Percentiles rank a stretch among this genome's conserved stretches.
These are phyloP conservation scores for Ophiostoma fasciatum DNA, from an alignment of 2,329 filamentous ascomycete species.

Conservation along the genomic window DNA sequence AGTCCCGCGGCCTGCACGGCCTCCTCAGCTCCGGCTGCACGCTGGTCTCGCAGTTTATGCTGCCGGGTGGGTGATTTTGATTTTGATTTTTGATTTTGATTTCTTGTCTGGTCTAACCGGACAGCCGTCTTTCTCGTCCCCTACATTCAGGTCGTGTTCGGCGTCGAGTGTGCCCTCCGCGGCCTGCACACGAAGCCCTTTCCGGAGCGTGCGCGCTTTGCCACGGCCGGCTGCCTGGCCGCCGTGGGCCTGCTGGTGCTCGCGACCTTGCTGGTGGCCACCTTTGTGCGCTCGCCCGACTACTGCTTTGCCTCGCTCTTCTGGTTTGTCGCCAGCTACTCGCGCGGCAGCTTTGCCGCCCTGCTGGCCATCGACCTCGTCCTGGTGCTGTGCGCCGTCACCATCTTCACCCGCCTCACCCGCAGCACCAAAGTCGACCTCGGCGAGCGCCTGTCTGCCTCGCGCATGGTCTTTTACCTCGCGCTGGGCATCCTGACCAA, in stretches of 20 bases:
- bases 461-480: slow-evolving; percentile 56
- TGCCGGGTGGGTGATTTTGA: slow-evolving; percentile 34
- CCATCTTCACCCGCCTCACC: slow-evolving; percentile 43
- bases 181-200: slow-evolving; percentile 41
- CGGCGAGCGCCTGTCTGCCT: slow-evolving; percentile 47
- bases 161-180: slow-evolving; percentile 43
- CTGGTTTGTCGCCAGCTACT: slow-evolving; percentile 50
- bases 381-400: slow-evolving; percentile 33
- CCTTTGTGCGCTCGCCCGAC: slow-evolving; percentile 38
- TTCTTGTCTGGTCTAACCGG: no score
- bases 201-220: slow-evolving; percentile 43
- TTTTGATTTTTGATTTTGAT: no score
- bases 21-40: slow-evolving; percentile 38
- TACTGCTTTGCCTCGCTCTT: slow-evolving; percentile 53
- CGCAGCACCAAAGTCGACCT: slow-evolving; percentile 38
- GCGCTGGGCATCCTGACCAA: slow-evolving; percentile 39
- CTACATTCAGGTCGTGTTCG: slow-evolving; percentile 51
- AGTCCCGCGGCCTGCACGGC: slow-evolving; percentile 37
- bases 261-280: slow-evolving; percentile 42
- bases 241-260: slow-evolving; percentile 36
- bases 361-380: slow-evolving; percentile 34
- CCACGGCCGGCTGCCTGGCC: slow-evolving; percentile 39
- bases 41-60: slow-evolving; percentile 39
- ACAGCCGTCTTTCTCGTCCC: slow-evolving; percentile 52
- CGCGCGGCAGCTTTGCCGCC: slow-evolving; percentile 39